These are phyloP conservation scores for Plasmopara viticola DNA, from an alignment of 352 stramenopile genomes.

Conservation along the genomic window DNA sequence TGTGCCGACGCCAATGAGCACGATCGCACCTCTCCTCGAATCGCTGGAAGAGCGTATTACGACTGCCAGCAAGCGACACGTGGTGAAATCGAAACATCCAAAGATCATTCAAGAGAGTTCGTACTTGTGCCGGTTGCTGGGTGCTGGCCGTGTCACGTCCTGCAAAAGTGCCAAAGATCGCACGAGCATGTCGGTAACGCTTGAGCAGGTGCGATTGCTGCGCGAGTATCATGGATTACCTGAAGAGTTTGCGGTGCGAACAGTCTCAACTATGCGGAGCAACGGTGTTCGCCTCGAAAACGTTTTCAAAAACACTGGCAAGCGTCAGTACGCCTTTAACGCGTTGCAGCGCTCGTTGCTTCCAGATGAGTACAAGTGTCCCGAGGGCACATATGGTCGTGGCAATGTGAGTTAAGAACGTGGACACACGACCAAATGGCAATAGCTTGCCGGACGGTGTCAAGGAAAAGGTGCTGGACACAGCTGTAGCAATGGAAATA, in stretches of 20 bases:
- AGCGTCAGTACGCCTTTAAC: slow-evolving; percentile 74
- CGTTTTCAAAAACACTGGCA: slow-evolving; percentile 71
- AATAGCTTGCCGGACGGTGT: too few species aligned
- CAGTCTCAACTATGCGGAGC: slow-evolving; percentile 69
- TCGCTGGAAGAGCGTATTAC: slow-evolving; percentile 50
- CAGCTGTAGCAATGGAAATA: too few species aligned
- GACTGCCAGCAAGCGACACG: slow-evolving; percentile 46
- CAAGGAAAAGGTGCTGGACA: too few species aligned
- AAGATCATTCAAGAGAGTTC: slow-evolving; percentile 74
- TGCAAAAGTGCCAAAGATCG: slow-evolving; percentile 96
- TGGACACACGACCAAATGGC: too few species aligned
- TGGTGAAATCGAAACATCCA: slow-evolving; percentile 69
- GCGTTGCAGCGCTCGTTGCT: slow-evolving; percentile 67
- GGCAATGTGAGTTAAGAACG: slow-evolving; percentile 57
- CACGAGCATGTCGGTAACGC: slow-evolving; percentile 93
- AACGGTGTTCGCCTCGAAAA: slow-evolving; percentile 69
- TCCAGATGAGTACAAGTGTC: slow-evolving; percentile 69
- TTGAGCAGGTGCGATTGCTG: slow-evolving; percentile 83
- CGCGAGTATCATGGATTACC: slow-evolving; percentile 54
- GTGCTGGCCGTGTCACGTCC: slow-evolving; percentile 87
- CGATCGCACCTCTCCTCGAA: slow-evolving; percentile 32
- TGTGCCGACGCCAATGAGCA: slow-evolving; percentile 40
- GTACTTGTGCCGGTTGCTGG: slow-evolving; percentile 70
- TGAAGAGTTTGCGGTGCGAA: slow-evolving; percentile 49
- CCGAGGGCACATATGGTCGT: slow-evolving; percentile 75